Percentiles rank a stretch among this genome's conserved stretches.
phyloP scores from a whole-genome alignment of 768 basidiomycete species.

The Tubosaeta sp. region DNA sequence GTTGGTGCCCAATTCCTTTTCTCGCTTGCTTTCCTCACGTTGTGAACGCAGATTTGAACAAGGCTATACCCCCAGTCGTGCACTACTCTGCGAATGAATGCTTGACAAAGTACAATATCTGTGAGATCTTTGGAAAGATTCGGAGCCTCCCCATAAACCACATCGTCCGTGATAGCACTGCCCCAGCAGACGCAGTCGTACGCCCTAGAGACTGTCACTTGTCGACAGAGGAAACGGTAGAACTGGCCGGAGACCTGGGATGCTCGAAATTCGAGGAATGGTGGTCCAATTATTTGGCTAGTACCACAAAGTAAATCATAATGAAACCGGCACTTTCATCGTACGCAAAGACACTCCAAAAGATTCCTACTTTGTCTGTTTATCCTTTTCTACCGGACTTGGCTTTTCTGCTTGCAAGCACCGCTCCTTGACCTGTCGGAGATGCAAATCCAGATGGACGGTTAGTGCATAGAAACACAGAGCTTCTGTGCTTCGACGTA shows the following conservation, averaged over 20 bases:
- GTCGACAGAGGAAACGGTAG: constrained; percentile 70
- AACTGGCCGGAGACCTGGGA: constrained; percentile 56
- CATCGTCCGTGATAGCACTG: constrained; percentile 66
- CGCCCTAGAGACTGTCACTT: constrained; percentile 81
- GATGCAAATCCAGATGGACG: background rate
- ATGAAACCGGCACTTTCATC: background rate
- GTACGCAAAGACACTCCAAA: constrained; percentile 4
- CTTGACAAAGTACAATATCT: constrained; percentile 93
- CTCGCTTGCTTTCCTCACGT: background rate
- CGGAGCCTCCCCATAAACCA: constrained; percentile 69
- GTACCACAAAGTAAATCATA: constrained; percentile 12
- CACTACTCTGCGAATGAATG: constrained; percentile 84
- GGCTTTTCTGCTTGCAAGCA: constrained; percentile 10
- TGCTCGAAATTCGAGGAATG: constrained; percentile 76
- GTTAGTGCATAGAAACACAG: background rate
- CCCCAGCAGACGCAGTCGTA: constrained; percentile 63
- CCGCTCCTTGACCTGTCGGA: constrained; percentile 20
- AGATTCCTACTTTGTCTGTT: background rate
- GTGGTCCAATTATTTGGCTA: constrained; percentile 59
- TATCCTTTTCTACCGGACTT: constrained; percentile 7
- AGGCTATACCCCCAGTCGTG: constrained; percentile 47
- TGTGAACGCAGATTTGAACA: constrained; percentile 29
- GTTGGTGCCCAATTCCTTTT: constrained; percentile 36
- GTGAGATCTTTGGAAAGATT: constrained; percentile 68
- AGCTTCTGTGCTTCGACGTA: constrained; percentile 3